These are phyloP conservation scores for Punica granatum DNA, from an alignment of 345 rosid species.

Conservation along the genomic window DNA sequence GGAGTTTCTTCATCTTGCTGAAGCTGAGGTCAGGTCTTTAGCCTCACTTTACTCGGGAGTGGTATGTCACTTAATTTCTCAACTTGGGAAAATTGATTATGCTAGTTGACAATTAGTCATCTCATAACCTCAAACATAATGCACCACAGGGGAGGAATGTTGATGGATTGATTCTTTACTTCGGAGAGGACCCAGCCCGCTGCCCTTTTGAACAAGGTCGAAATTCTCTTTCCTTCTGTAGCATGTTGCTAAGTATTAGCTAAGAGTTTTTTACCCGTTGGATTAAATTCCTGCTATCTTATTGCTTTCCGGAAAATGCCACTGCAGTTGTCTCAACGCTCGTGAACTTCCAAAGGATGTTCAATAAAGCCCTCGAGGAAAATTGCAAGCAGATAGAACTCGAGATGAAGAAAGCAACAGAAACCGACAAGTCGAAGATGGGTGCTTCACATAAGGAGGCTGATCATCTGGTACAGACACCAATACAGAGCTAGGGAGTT, in stretches of 20 bases:
- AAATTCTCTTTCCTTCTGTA: not conserved
- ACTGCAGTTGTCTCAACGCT: conserved; percentile 69
- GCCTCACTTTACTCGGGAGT: conserved; percentile 78
- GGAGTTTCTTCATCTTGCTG: conserved; percentile 73
- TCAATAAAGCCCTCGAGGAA: conserved; percentile 71
- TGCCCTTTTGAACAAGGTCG: conserved; percentile 91
- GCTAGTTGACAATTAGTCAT: not conserved
- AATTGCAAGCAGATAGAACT: conserved; percentile 68
- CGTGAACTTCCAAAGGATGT: conserved; percentile 65
- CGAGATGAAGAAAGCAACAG: conserved; percentile 54
- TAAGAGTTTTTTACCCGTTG: not conserved
- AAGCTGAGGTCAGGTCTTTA: conserved; percentile 75
- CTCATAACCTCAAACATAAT: not conserved
- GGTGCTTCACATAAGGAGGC: conserved; percentile 32
- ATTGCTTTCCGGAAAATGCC: not conserved
- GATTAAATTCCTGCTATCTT: not conserved
- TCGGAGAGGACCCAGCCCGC: conserved; percentile 94
- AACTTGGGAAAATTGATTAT: not conserved
- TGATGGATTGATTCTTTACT: conserved; percentile 82
- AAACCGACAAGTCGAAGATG: conserved; percentile 35
- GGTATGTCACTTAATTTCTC: conserved; percentile 35
- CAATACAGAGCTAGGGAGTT: conserved; percentile 10
- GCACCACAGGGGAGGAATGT: conserved; percentile 66
- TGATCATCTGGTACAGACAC: conserved; percentile 11
- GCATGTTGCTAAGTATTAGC: not conserved